phyloP scores from a whole-genome alignment of 2,329 filamentous ascomycete species.

The Fusarium sp. region DNA sequence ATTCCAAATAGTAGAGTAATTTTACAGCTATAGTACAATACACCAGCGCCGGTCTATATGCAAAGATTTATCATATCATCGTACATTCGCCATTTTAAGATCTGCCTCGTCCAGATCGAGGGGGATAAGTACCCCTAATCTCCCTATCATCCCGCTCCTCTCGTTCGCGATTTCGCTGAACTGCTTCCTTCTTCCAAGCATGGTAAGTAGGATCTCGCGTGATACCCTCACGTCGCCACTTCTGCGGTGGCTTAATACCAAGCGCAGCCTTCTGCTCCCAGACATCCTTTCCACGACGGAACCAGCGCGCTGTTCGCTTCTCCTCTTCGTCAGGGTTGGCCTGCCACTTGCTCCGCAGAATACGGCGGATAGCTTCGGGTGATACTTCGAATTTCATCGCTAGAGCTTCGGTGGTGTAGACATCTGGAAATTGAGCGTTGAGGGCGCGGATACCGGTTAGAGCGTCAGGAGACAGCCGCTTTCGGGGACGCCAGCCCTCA shows the following conservation, averaged over 20 bases:
- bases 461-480: constrained; percentile 90
- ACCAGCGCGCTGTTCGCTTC: constrained; percentile 70
- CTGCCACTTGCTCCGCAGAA: constrained; percentile 82
- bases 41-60: constrained; percentile 28
- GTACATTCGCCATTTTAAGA: constrained; percentile 23
- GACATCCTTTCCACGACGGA: constrained; percentile 67
- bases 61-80: constrained; percentile 15
- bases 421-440: constrained; percentile 78
- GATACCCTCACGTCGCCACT: constrained; percentile 68
- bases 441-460: constrained; percentile 89
- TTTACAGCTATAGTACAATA: constrained; percentile 38
- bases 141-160: constrained; percentile 46
- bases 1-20: constrained; percentile 32
- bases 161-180: constrained; percentile 45
- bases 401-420: constrained; percentile 79
- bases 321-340: constrained; percentile 69
- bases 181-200: constrained; percentile 45
- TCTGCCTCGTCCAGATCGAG: constrained; percentile 5
- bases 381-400: constrained; percentile 87
- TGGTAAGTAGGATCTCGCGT: constrained; percentile 58
- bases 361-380: constrained; percentile 85
- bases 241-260: constrained; percentile 69
- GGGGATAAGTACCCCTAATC: constrained; percentile 11
- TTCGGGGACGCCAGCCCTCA: constrained; percentile 83
- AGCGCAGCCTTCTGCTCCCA: constrained; percentile 70